Conservation (phyloP, 179 eudicot species). For the Patellifolia procumbens region DNA sequence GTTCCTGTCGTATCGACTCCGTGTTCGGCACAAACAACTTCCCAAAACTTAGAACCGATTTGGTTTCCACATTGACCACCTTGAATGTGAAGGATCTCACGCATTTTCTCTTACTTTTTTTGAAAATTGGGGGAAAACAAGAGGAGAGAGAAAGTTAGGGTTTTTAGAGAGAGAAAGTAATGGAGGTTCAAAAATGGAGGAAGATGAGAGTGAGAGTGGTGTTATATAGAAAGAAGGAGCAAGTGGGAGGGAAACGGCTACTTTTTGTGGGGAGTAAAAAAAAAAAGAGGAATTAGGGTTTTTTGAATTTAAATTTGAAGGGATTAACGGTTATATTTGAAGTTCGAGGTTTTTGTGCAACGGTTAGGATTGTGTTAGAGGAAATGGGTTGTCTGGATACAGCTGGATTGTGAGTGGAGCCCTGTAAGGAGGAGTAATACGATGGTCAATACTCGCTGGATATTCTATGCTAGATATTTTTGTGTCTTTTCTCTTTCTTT, state of each 20-base stretch:
- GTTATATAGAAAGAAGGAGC: conserved; percentile 1
- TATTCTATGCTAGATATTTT: too few species aligned
- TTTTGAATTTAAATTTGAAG: conserved; percentile 28
- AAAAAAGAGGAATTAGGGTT: too few species aligned
- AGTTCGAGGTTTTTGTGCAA: conserved; percentile 8
- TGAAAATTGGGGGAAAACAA: neutral
- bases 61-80: conserved; percentile 65
- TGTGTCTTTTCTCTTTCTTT: too few species aligned
- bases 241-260: conserved; percentile 24
- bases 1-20: conserved; percentile 50
- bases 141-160: neutral
- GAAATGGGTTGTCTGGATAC: too few species aligned
- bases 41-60: conserved; percentile 62
- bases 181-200: neutral
- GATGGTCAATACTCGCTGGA: too few species aligned
- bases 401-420: too few species aligned
- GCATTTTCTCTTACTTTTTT: conserved; percentile 34
- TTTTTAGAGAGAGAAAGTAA: neutral
- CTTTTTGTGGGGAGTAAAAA: neutral
- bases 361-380: conserved; percentile 10
- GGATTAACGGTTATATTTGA: neutral
- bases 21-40: conserved; percentile 54
- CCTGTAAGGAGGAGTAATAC: too few species aligned
- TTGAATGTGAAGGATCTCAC: conserved; percentile 58
- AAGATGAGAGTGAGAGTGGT: neutral